Conservation (phyloP, 2,329 filamentous ascomycete genomes). For the Fonsecaea pugnacius region DNA sequence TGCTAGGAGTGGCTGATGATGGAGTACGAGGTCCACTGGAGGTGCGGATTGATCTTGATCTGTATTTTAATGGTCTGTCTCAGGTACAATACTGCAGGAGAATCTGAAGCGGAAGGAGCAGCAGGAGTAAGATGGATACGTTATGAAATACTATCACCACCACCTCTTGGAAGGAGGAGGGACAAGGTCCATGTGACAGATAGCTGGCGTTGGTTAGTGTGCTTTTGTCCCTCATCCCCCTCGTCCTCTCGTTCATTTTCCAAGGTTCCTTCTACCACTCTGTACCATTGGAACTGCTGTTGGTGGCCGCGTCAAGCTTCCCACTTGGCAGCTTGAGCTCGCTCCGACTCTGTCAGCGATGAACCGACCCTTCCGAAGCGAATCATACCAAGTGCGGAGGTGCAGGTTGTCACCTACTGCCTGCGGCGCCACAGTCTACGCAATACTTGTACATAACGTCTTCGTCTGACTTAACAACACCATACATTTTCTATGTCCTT, state of each 20-base stretch:
- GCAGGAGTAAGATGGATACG: neutral
- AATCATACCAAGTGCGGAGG: neutral
- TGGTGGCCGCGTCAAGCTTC: constrained; percentile 11
- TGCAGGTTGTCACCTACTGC: no score
- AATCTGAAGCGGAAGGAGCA: neutral
- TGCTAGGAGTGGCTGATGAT: constrained; percentile 17
- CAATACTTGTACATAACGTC: no score
- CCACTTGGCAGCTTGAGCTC: constrained; percentile 3
- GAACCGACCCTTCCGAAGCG: constrained; percentile 10
- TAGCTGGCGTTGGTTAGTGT: neutral
- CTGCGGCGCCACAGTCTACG: no score
- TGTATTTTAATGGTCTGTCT: neutral
- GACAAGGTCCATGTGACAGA: constrained; percentile 16
- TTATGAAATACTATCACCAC: neutral
- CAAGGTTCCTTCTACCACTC: neutral
- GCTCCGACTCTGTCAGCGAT: constrained; percentile 10
- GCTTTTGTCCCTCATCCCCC: neutral
- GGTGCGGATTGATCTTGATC: constrained; percentile 4
- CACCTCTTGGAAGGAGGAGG: constrained; percentile 1
- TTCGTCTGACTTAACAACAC: no score
- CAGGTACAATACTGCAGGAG: neutral
- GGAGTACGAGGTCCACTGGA: constrained; percentile 13
- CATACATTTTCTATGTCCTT: no score
- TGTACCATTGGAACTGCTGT: constrained; percentile 1
- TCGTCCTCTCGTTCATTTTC: constrained; percentile 2